A percentile compares a stretch with the other conserved stretches of the same genome.
Evolutionary conservation across 306 rosid genomes (phyloP).

Genomic region (Corylus heterophylla): DNA sequence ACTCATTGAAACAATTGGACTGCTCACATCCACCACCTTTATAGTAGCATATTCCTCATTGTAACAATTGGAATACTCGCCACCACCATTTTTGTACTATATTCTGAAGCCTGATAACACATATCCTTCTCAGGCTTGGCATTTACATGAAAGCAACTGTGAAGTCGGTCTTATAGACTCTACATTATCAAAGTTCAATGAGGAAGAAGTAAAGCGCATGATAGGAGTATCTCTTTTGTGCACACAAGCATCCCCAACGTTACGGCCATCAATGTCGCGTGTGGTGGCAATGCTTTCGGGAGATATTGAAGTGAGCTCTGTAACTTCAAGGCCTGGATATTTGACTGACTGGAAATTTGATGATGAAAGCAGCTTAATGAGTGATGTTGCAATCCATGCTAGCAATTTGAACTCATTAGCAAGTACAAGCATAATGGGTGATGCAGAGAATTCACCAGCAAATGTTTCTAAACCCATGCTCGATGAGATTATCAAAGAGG

Average conservation of each 20-base stretch:
- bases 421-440: conserved; percentile 37
- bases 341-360: no score
- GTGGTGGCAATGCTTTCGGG: no score
- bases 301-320: no score
- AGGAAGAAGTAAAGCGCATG: conserved; percentile 50
- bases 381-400: conserved; percentile 18
- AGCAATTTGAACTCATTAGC: conserved; percentile 32
- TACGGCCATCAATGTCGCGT: conserved; percentile 30
- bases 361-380: conserved; percentile 13
- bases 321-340: no score
- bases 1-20: not conserved
- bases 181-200: conserved; percentile 33
- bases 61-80: not conserved
- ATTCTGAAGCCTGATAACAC: not conserved
- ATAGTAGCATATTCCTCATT: not conserved
- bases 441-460: conserved; percentile 22
- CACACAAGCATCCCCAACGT: conserved; percentile 61
- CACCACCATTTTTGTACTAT: not conserved
- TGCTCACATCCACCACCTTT: not conserved
- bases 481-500: no score
- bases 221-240: conserved; percentile 57
- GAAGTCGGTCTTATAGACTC: conserved; percentile 48
- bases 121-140: conserved; percentile 38
- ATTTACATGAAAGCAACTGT: conserved; percentile 49
- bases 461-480: conserved; percentile 5